These are phyloP conservation scores for Quercus wislizeni DNA, from an alignment of 306 rosid species.

Conservation along the genomic window DNA sequence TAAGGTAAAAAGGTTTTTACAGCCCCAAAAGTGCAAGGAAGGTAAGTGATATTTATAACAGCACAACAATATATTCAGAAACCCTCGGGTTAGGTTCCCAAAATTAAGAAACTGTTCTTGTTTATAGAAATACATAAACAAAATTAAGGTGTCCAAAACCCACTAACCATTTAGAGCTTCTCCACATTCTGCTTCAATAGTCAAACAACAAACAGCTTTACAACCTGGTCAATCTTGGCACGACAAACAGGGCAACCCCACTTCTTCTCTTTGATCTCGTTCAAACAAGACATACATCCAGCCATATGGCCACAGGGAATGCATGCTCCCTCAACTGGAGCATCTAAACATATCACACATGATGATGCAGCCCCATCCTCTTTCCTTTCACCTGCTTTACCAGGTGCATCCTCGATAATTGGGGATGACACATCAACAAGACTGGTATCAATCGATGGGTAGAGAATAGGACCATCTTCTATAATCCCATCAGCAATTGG, in stretches of 20 bases:
- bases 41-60: neutral
- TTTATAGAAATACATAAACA: neutral
- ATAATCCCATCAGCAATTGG: slow-evolving; percentile 37
- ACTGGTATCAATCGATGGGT: slow-evolving; percentile 75
- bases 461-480: slow-evolving; percentile 54
- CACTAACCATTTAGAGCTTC: slow-evolving; percentile 24
- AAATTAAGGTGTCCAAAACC: neutral
- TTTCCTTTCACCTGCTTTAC: slow-evolving; percentile 28
- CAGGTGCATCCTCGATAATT: slow-evolving; percentile 28
- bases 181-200: neutral
- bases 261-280: slow-evolving; percentile 75
- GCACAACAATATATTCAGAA: slow-evolving; percentile 34
- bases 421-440: slow-evolving; percentile 51
- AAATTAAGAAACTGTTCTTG: neutral
- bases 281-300: slow-evolving; percentile 96
- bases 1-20: neutral
- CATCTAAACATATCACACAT: slow-evolving; percentile 91
- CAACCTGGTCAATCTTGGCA: slow-evolving; percentile 72
- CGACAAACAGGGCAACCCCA: slow-evolving; percentile 99
- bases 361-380: slow-evolving; percentile 49
- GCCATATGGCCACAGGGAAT: slow-evolving; percentile 99
- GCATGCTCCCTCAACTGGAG: slow-evolving; percentile 96
- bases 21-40: neutral
- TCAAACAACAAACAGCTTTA: slow-evolving; percentile 82
- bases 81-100: slow-evolving; percentile 9